Conservation (phyloP, 208 protist species). For the Herpetomonas tarakana region DNA sequence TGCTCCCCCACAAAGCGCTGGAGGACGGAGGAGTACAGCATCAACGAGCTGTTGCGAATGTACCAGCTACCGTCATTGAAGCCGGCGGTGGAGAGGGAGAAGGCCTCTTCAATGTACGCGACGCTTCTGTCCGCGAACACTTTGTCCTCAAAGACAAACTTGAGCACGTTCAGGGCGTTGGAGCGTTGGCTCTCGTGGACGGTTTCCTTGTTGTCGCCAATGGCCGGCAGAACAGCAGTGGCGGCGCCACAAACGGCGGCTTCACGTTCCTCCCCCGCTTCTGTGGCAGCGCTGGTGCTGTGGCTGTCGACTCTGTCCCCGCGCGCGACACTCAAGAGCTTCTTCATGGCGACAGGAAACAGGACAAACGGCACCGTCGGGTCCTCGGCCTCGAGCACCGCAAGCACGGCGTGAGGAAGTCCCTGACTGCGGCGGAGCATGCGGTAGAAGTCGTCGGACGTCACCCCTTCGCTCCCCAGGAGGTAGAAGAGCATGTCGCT, state of each 20-base stretch:
- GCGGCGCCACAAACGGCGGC: background rate
- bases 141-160: slow-evolving; percentile 92
- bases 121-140: slow-evolving; percentile 59
- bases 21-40: slow-evolving; percentile 89
- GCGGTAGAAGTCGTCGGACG: slow-evolving; percentile 57
- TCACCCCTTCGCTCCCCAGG: slow-evolving; percentile 73
- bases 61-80: slow-evolving; percentile 84
- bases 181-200: slow-evolving; percentile 65
- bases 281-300: too few relatives aligned
- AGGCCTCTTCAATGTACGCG: slow-evolving; percentile 70
- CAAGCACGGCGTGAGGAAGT: slow-evolving; percentile 77
- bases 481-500: slow-evolving; percentile 62
- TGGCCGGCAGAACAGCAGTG: background rate
- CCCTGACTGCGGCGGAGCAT: slow-evolving; percentile 91
- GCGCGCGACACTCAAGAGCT: slow-evolving; percentile 44
- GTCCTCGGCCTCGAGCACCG: slow-evolving; percentile 84
- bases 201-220: slow-evolving; percentile 11
- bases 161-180: slow-evolving; percentile 91
- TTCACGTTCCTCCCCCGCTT: background rate
- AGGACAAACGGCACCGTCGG: slow-evolving; percentile 53
- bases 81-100: slow-evolving; percentile 72
- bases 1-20: slow-evolving; percentile 90
- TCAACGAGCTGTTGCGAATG: slow-evolving; percentile 90
- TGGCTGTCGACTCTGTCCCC: slow-evolving; percentile 1
- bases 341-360: slow-evolving; percentile 65